Conservation (phyloP, 257 asterid genomes). For the Anisodus tanguticus region DNA sequence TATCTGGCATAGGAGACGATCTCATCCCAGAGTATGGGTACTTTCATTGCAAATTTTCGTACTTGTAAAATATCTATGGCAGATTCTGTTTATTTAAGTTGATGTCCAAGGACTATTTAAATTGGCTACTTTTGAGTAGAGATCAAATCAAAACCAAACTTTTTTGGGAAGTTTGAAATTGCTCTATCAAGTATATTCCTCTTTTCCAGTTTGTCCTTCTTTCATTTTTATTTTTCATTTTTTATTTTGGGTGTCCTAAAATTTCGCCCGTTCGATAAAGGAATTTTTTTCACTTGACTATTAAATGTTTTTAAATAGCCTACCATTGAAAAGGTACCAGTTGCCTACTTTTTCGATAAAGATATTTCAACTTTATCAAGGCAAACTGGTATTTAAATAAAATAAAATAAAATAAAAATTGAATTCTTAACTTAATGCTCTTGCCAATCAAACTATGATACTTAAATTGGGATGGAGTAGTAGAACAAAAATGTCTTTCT, state of each 20-base stretch:
- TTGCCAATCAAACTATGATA: constrained; percentile 11
- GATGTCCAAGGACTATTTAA: background rate
- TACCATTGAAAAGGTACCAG: background rate
- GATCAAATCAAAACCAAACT: background rate
- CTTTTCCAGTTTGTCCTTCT: background rate
- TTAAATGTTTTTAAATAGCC: background rate
- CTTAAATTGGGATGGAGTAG: too few species aligned
- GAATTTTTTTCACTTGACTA: background rate
- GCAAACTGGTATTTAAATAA: constrained; percentile 21
- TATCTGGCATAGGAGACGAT: constrained; percentile 94
- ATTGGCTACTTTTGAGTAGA: background rate
- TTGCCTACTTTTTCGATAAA: background rate
- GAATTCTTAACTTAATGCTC: background rate
- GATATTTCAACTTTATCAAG: constrained; percentile 1
- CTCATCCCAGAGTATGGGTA: constrained; percentile 72
- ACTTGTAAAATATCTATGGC: background rate
- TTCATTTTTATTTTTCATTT: background rate
- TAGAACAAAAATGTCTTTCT: too few species aligned
- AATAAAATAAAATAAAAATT: constrained; percentile 11
- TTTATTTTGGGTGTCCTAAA: background rate
- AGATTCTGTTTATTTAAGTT: background rate
- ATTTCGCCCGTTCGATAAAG: background rate
- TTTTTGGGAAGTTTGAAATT: background rate
- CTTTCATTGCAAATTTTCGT: constrained; percentile 20
- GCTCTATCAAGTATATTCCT: background rate